Evolutionary conservation across 352 stramenopile genomes (phyloP).

Genomic region (Blastocystis sp.): DNA sequence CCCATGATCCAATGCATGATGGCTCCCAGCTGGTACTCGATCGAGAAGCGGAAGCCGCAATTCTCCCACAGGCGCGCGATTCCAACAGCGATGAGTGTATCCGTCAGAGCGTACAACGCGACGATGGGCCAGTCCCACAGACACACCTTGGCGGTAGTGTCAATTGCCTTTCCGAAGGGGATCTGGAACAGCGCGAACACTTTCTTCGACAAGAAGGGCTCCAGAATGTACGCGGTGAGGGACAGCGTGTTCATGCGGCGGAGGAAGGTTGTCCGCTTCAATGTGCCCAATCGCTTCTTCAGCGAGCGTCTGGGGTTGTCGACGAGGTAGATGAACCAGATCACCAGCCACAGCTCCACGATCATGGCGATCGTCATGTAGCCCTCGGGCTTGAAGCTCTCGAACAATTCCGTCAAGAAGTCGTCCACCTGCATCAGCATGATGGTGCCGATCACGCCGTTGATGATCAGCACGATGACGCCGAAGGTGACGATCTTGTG

Average conservation of each 20-base stretch:
- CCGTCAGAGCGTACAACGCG: not conserved
- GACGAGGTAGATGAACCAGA: not conserved
- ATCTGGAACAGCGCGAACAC: constrained; percentile 41
- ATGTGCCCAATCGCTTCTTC: not conserved
- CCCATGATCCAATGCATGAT: constrained; percentile 57
- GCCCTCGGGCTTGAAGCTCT: constrained; percentile 58
- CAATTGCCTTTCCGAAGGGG: constrained; percentile 35
- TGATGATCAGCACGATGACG: not conserved
- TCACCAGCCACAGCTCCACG: constrained; percentile 4
- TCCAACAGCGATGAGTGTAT: not conserved
- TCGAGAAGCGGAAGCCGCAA: constrained; percentile 34
- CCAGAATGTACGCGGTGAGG: constrained; percentile 44
- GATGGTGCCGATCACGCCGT: constrained; percentile 25
- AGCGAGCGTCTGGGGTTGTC: not conserved
- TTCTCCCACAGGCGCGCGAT: constrained; percentile 43
- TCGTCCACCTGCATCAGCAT: constrained; percentile 29
- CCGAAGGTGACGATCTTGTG: not conserved
- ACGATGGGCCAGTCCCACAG: constrained; percentile 60
- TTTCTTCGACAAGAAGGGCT: constrained; percentile 41
- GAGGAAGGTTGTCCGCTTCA: constrained; percentile 22
- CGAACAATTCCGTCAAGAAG: constrained; percentile 52
- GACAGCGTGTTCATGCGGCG: constrained; percentile 35
- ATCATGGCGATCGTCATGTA: constrained; percentile 44
- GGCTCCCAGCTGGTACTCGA: constrained; percentile 35
- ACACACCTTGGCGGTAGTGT: constrained; percentile 3